These are phyloP conservation scores for Rozella allomycis DNA, from an alignment of 371 early-diverging fungal species.

Conservation along the genomic window DNA sequence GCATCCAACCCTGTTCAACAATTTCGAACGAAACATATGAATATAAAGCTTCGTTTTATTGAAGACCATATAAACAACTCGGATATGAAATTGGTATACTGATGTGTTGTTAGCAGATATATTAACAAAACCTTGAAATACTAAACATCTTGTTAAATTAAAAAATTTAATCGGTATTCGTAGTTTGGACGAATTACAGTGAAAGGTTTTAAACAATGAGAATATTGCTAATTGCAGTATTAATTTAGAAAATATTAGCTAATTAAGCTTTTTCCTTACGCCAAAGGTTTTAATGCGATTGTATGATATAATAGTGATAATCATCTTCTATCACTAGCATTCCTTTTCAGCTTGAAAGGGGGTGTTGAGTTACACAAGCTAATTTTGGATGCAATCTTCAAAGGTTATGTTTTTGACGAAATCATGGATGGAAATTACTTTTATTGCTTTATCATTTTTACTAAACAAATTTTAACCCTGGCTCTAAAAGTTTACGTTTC, in stretches of 20 bases:
- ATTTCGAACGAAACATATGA: neutral
- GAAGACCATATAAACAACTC: neutral
- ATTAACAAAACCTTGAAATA: neutral
- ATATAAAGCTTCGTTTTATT: neutral
- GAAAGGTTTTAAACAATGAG: neutral
- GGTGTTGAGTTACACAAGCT: no score
- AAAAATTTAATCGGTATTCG: neutral
- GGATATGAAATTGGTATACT: neutral
- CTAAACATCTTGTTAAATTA: neutral
- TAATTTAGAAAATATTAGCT: neutral
- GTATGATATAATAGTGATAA: no score
- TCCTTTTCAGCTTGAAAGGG: no score
- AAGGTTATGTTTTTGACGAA: no score
- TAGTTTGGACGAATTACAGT: neutral
- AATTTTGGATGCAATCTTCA: no score
- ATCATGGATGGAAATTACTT: no score
- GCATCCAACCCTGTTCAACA: neutral
- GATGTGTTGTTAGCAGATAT: neutral
- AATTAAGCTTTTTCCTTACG: neutral
- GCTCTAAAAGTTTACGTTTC: no score
- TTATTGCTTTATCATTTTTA: no score
- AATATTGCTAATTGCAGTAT: neutral
- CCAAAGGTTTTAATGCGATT: neutral
- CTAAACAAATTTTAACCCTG: no score
- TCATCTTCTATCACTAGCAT: no score